Evolutionary conservation across 2,329 filamentous ascomycete species (phyloP).

Genomic region (Phialocephala subalpina): DNA sequence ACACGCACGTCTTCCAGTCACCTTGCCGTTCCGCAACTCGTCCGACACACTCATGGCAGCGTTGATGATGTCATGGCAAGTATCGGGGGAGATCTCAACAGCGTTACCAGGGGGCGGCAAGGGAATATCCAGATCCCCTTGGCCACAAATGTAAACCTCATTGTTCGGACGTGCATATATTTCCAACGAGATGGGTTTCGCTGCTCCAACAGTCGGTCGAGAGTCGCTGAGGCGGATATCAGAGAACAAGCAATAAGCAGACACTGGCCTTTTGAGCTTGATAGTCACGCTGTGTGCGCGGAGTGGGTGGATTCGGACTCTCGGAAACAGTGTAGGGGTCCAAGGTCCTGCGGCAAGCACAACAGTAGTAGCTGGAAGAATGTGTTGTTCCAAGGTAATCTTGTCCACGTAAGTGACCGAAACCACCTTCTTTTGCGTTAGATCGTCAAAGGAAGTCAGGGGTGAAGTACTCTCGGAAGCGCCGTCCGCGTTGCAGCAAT

Average conservation of each 20-base stretch:
- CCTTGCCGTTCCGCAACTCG: slow-evolving; percentile 68
- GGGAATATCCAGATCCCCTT: slow-evolving; percentile 77
- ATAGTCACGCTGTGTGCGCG: slow-evolving; percentile 71
- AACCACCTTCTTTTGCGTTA: slow-evolving; percentile 52
- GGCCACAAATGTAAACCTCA: slow-evolving; percentile 68
- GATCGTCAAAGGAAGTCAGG: slow-evolving; percentile 59
- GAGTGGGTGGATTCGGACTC: slow-evolving; percentile 61
- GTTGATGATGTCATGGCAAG: slow-evolving; percentile 85
- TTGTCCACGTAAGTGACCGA: slow-evolving; percentile 63
- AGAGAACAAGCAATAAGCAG: slow-evolving; percentile 82
- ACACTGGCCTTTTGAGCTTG: slow-evolving; percentile 61
- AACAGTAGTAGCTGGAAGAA: slow-evolving; percentile 54
- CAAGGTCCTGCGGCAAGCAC: slow-evolving; percentile 58
- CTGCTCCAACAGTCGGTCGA: slow-evolving; percentile 55
- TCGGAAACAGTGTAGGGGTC: slow-evolving; percentile 64
- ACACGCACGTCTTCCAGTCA: slow-evolving; percentile 84
- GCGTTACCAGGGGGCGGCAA: slow-evolving; percentile 78
- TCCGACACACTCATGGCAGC: slow-evolving; percentile 73
- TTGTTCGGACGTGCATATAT: slow-evolving; percentile 88
- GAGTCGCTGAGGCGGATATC: slow-evolving; percentile 72
- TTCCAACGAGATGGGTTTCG: slow-evolving; percentile 77
- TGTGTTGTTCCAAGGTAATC: slow-evolving; percentile 51
- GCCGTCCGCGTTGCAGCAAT: slow-evolving; percentile 44
- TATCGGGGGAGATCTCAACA: slow-evolving; percentile 75
- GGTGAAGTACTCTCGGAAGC: slow-evolving; percentile 24